A percentile compares a stretch with the other conserved stretches of the same genome.
phyloP scores from a whole-genome alignment of 106 monocot genomes.

The Acorus calamus region DNA sequence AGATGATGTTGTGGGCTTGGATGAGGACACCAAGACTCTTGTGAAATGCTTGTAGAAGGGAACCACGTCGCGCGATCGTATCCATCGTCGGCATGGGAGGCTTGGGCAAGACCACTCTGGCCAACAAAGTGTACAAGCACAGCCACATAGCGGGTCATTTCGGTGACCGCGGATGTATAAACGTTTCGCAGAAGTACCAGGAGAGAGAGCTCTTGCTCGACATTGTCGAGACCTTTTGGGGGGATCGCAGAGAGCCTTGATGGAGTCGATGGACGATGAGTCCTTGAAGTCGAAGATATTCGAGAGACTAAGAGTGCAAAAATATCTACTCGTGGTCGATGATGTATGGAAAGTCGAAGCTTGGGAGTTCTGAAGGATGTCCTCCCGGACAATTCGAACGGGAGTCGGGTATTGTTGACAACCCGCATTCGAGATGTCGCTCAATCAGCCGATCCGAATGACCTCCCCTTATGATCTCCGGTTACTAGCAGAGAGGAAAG shows the following conservation, averaged over 20 bases:
- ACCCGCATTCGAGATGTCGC: conserved; percentile 14
- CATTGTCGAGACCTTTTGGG: neutral
- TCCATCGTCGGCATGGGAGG: conserved; percentile 20
- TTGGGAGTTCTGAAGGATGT: conserved; percentile 4
- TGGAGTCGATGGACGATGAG: neutral
- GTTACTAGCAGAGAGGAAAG: neutral
- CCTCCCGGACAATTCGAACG: conserved; percentile 11
- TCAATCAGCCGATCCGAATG: neutral
- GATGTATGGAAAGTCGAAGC: conserved; percentile 13
- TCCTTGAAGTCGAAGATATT: neutral
- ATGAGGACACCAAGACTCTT: neutral
- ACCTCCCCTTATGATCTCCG: neutral
- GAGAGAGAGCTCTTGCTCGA: too few relatives aligned
- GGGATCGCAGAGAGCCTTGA: neutral
- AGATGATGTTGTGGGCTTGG: conserved; percentile 28
- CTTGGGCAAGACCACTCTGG: conserved; percentile 22
- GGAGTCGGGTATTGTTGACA: conserved; percentile 17
- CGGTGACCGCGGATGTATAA: neutral
- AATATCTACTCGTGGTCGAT: conserved; percentile 19
- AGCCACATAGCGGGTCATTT: too few relatives aligned
- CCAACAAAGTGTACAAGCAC: conserved; percentile 5
- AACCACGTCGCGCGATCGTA: neutral
- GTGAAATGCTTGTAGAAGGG: neutral
- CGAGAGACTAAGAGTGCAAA: neutral
- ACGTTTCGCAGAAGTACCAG: too few relatives aligned